Evolutionary conservation across 345 rosid genomes (phyloP).

Genomic region (Arabis hirsuta): DNA sequence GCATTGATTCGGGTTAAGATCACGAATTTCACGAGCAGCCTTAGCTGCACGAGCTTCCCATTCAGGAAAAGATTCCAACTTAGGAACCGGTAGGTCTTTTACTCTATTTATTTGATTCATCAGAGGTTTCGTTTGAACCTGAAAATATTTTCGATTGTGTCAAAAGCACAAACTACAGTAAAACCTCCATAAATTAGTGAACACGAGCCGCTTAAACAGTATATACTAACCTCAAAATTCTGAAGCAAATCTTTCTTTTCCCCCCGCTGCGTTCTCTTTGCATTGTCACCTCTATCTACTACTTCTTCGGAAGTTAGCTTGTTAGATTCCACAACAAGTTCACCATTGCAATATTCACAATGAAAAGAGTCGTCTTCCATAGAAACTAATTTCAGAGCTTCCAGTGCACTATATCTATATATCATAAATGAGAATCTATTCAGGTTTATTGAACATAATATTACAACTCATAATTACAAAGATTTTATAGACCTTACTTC

Average conservation of each 20-base stretch:
- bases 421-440: conserved; percentile 24
- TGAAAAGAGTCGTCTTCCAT: conserved; percentile 75
- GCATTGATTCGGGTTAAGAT: no score
- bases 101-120: conserved; percentile 76
- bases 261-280: conserved; percentile 38
- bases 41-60: conserved; percentile 93
- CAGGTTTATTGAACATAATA: conserved; percentile 15
- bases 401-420: conserved; percentile 82
- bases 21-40: conserved; percentile 47
- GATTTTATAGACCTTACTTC: conserved; percentile 54
- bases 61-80: conserved; percentile 71
- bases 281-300: no score
- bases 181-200: no score
- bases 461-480: not conserved
- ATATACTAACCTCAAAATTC: conserved; percentile 47
- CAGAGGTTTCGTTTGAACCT: conserved; percentile 78
- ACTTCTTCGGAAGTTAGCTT: conserved; percentile 79
- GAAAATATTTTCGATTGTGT: conserved; percentile 43
- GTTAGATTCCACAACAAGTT: conserved; percentile 89
- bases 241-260: conserved; percentile 79
- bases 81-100: conserved; percentile 79
- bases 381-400: conserved; percentile 73
- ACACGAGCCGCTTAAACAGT: conserved; percentile 3
- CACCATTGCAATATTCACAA: conserved; percentile 89
- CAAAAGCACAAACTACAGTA: not conserved